Evolutionary conservation across 2,329 filamentous ascomycete species (phyloP).

Genomic region (Ploettnerulaceae sp.): DNA sequence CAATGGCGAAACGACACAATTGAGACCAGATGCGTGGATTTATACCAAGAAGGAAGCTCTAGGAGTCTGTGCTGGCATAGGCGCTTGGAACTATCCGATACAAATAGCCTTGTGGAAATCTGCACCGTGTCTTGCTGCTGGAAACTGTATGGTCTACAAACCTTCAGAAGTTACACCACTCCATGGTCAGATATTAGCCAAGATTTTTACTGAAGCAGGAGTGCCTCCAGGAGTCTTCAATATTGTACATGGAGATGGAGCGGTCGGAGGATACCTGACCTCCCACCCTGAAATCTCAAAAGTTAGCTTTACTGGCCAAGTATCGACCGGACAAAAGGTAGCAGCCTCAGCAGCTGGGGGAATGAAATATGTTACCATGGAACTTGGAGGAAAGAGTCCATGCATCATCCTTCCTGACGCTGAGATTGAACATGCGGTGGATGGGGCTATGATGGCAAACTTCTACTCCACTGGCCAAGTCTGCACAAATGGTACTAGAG

Average conservation of each 20-base stretch:
- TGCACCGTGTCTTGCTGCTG: conserved; percentile 76
- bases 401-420: conserved; percentile 76
- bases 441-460: conserved; percentile 90
- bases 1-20: conserved; percentile 72
- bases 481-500: conserved; percentile 86
- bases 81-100: conserved; percentile 89
- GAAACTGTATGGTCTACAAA: conserved; percentile 90
- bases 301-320: conserved; percentile 86
- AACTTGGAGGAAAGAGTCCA: conserved; percentile 83
- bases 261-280: conserved; percentile 71
- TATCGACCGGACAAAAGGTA: conserved; percentile 77
- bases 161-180: conserved; percentile 82
- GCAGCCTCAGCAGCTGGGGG: conserved; percentile 67
- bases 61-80: conserved; percentile 81
- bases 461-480: conserved; percentile 90
- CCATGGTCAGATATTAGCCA: conserved; percentile 70
- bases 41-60: conserved; percentile 78
- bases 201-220: conserved; percentile 74
- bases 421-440: conserved; percentile 72
- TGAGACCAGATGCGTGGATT: conserved; percentile 73
- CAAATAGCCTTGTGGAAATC: conserved; percentile 91
- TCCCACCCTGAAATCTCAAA: conserved; percentile 70
- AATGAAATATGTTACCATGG: conserved; percentile 92
- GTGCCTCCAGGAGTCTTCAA: conserved; percentile 82
- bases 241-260: conserved; percentile 74